Percentiles rank a stretch among this genome's conserved stretches.
These are phyloP conservation scores for Retiboletus fuscus DNA, from an alignment of 1,284 basidiomycete species.

Conservation along the genomic window DNA sequence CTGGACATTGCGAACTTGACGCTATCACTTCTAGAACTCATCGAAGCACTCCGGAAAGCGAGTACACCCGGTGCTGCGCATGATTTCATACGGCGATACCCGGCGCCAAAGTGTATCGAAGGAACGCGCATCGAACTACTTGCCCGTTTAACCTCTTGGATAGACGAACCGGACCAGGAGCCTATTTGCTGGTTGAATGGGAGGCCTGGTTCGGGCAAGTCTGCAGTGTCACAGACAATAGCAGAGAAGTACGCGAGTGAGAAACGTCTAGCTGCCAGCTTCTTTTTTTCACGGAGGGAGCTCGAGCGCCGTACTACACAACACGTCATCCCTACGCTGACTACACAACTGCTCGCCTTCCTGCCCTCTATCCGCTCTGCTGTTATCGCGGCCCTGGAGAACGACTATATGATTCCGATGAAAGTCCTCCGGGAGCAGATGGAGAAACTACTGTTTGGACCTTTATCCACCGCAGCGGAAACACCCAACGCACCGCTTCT, in stretches of 20 bases:
- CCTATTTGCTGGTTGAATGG: slow-evolving; percentile 40
- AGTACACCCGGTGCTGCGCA: no score
- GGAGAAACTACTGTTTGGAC: slow-evolving; percentile 34
- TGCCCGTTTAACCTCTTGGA: slow-evolving; percentile 32
- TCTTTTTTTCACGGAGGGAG: slow-evolving; percentile 38
- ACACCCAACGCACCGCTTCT: slow-evolving; percentile 13
- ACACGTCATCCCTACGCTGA: slow-evolving; percentile 34
- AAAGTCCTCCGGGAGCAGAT: slow-evolving; percentile 42
- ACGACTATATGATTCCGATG: slow-evolving; percentile 36
- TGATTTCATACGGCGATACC: slow-evolving; percentile 14
- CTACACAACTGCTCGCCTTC: slow-evolving; percentile 24
- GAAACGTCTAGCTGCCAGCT: no score
- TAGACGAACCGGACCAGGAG: slow-evolving; percentile 21
- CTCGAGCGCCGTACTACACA: slow-evolving; percentile 34
- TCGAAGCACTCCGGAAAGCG: no score
- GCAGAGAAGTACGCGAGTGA: slow-evolving; percentile 35
- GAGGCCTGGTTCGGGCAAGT: slow-evolving; percentile 38
- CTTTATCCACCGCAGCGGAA: slow-evolving; percentile 25
- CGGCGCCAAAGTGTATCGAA: no score
- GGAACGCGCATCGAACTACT: slow-evolving; percentile 39
- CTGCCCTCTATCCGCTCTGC: slow-evolving; percentile 33
- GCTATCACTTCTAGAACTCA: no score
- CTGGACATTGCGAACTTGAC: no score
- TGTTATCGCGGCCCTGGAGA: slow-evolving; percentile 31
- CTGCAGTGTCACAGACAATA: slow-evolving; percentile 39